These are phyloP conservation scores for Tricholoma saponaceum DNA, from an alignment of 768 basidiomycete species.

Conservation along the genomic window DNA sequence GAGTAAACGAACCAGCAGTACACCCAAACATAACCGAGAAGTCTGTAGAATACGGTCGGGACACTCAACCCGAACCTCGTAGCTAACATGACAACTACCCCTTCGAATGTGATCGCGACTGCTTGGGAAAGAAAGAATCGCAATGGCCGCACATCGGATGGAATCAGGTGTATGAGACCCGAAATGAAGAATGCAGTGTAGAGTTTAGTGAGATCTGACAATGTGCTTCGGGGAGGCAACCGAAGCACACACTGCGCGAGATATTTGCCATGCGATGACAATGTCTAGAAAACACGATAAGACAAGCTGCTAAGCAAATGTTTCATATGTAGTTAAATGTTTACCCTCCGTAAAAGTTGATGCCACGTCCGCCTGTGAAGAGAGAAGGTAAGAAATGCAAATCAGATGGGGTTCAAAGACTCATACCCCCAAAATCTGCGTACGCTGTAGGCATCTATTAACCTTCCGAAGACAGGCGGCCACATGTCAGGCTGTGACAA, in stretches of 20 bases:
- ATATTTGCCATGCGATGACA: constrained; percentile 23
- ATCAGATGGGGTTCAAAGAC: background rate
- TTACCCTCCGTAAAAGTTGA: constrained; percentile 31
- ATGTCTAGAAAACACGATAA: constrained; percentile 13
- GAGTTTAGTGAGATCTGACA: constrained; percentile 27
- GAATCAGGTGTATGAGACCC: constrained; percentile 23
- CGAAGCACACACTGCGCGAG: constrained; percentile 18
- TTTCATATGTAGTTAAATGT: constrained; percentile 4
- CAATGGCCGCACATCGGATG: constrained; percentile 8
- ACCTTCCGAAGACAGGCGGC: constrained; percentile 25
- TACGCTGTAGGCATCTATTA: constrained; percentile 25
- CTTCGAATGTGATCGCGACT: constrained; percentile 32
- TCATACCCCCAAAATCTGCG: constrained; percentile 30
- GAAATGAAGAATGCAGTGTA: constrained; percentile 33
- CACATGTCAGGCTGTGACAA: constrained; percentile 24
- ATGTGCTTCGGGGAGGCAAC: constrained; percentile 20
- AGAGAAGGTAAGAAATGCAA: background rate
- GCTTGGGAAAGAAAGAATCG: constrained; percentile 29
- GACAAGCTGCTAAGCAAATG: background rate
- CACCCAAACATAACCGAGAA: background rate
- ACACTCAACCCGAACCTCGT: background rate
- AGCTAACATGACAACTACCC: constrained; percentile 14
- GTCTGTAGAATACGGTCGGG: background rate
- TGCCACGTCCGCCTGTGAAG: constrained; percentile 31
- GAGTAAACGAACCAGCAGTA: background rate